Evolutionary conservation across 208 protist genomes (phyloP).

Genomic region (Wallacemonas sp.): DNA sequence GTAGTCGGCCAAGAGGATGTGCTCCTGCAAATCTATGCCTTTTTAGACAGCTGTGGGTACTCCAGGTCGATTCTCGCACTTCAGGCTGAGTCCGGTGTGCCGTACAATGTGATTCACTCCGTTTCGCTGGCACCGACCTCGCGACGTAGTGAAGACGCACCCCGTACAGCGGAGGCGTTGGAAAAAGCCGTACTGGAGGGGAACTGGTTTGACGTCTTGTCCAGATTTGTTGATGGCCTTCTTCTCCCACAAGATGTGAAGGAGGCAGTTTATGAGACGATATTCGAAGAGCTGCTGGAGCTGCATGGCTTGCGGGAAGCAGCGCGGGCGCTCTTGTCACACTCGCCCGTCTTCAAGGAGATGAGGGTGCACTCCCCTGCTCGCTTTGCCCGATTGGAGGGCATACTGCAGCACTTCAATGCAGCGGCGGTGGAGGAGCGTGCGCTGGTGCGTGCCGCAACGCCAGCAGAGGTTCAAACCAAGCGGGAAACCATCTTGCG

Average conservation of each 20-base stretch:
- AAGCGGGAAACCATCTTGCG: constrained; percentile 46
- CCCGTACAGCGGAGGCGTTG: constrained; percentile 31
- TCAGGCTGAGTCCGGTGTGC: constrained; percentile 75
- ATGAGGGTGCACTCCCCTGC: constrained; percentile 50
- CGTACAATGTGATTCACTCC: constrained; percentile 74
- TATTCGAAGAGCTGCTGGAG: constrained; percentile 79
- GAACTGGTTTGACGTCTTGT: constrained; percentile 70
- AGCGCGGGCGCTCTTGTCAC: constrained; percentile 67
- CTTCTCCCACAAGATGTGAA: constrained; percentile 72
- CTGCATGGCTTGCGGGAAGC: constrained; percentile 62
- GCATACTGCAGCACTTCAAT: constrained; percentile 48
- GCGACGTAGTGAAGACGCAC: not conserved
- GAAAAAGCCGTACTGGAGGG: constrained; percentile 63
- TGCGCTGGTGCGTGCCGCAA: not conserved
- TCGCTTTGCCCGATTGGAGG: constrained; percentile 66
- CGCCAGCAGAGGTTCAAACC: constrained; percentile 26
- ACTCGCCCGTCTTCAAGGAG: constrained; percentile 67
- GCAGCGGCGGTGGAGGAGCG: constrained; percentile 20
- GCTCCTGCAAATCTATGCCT: constrained; percentile 67
- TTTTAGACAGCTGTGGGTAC: constrained; percentile 69
- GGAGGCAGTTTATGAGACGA: constrained; percentile 68
- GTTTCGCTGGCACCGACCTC: constrained; percentile 6
- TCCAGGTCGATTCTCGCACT: constrained; percentile 58
- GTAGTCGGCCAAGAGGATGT: constrained; percentile 64
- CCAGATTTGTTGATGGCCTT: constrained; percentile 58